Evolutionary conservation across 2,329 filamentous ascomycete genomes (phyloP).

Genomic region (Fusarium verrucosum): DNA sequence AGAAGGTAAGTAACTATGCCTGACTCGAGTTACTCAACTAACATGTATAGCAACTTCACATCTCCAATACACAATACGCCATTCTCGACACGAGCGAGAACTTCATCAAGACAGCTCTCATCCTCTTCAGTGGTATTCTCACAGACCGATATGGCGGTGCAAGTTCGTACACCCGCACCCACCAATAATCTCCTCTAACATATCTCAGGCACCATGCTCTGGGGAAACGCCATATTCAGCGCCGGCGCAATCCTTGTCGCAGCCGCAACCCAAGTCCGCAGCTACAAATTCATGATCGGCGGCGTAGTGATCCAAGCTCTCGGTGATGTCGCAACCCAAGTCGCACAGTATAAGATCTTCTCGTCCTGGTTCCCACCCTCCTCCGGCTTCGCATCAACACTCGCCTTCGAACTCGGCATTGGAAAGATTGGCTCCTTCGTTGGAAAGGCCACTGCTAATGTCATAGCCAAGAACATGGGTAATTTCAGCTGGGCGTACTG

Average conservation of each 20-base stretch:
- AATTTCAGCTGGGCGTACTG: constrained; percentile 71
- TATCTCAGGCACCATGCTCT: constrained; percentile 61
- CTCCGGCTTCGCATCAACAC: constrained; percentile 68
- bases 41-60: constrained; percentile 57
- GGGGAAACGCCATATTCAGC: constrained; percentile 68
- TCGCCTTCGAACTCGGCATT: constrained; percentile 68
- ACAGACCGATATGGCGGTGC: constrained; percentile 69
- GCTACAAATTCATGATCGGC: constrained; percentile 68
- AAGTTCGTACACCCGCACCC: constrained; percentile 44
- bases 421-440: constrained; percentile 70
- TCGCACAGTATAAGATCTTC: constrained; percentile 72
- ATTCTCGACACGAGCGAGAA: constrained; percentile 68
- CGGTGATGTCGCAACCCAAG: constrained; percentile 71
- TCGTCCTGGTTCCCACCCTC: constrained; percentile 71
- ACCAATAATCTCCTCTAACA: background rate
- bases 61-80: constrained; percentile 68
- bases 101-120: constrained; percentile 68
- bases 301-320: constrained; percentile 64
- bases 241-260: constrained; percentile 68
- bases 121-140: constrained; percentile 63
- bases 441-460: constrained; percentile 67
- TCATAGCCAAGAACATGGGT: constrained; percentile 65
- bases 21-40: fast-evolving
- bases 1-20: constrained; percentile 53
- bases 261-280: constrained; percentile 63